Conservation (phyloP, 768 basidiomycete species). For the Daedalea quercina region DNA sequence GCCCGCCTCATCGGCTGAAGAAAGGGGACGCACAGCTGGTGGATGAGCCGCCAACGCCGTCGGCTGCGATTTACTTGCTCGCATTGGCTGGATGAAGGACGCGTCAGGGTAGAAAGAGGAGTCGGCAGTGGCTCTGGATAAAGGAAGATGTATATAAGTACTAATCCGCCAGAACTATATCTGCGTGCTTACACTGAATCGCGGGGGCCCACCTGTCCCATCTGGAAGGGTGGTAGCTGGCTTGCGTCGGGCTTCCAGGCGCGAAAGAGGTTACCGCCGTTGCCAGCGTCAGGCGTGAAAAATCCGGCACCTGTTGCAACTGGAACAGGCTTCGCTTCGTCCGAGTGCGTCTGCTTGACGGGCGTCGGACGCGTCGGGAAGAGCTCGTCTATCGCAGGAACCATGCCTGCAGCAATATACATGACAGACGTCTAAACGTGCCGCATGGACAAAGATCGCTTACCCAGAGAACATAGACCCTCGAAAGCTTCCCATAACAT, state of each 20-base stretch:
- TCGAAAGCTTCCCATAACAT: conserved; percentile 92
- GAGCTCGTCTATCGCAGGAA: conserved; percentile 65
- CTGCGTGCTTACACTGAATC: conserved; percentile 48
- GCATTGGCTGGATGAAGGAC: conserved; percentile 44
- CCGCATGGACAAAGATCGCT: conserved; percentile 14
- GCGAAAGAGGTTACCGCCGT: conserved; percentile 50
- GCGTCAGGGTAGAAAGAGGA: conserved; percentile 48
- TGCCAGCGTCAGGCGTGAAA: conserved; percentile 66
- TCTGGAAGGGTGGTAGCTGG: conserved; percentile 51
- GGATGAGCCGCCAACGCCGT: conserved; percentile 32
- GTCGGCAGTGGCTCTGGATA: conserved; percentile 50
- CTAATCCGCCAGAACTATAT: background rate
- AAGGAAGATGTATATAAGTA: conserved; percentile 8
- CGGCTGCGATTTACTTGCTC: conserved; percentile 25
- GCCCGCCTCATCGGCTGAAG: conserved; percentile 77
- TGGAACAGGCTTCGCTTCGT: conserved; percentile 46
- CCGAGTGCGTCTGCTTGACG: conserved; percentile 39
- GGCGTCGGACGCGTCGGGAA: conserved; percentile 61
- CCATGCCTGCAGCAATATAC: conserved; percentile 40
- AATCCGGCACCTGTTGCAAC: conserved; percentile 63
- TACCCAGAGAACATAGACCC: conserved; percentile 76
- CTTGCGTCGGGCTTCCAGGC: conserved; percentile 46
- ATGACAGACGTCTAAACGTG: conserved; percentile 2
- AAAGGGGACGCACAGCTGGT: conserved; percentile 59
- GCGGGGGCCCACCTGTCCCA: conserved; percentile 45